Percentiles rank a stretch among this genome's conserved stretches.
Conservation (phyloP, 1,139 yeast species). For the Suhomyces guaymorum region DNA sequence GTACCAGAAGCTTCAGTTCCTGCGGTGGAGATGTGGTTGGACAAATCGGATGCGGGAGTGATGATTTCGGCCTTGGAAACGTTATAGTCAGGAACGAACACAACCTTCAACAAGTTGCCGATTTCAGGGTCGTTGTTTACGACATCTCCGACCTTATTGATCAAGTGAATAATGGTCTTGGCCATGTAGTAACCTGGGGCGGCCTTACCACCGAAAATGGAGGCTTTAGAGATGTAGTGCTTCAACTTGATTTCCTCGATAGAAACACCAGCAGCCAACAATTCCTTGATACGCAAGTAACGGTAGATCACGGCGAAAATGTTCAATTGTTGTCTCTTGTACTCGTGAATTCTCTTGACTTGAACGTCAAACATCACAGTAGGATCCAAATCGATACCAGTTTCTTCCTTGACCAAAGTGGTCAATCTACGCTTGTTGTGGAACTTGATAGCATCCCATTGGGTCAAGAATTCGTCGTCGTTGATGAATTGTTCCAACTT, state of each 20-base stretch:
- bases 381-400: conserved; percentile 71
- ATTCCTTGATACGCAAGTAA: conserved; percentile 71
- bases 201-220: conserved; percentile 89
- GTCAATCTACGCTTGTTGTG: conserved; percentile 72
- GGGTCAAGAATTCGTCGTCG: conserved; percentile 63
- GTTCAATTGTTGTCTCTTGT: conserved; percentile 92
- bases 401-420: conserved; percentile 63
- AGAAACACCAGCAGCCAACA: conserved; percentile 49
- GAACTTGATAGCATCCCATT: conserved; percentile 73
- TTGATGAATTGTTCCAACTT: conserved; percentile 65
- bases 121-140: conserved; percentile 76
- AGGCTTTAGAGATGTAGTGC: conserved; percentile 72
- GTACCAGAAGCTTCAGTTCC: conserved; percentile 98
- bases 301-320: conserved; percentile 86
- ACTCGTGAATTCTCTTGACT: conserved; percentile 93
- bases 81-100: conserved; percentile 87
- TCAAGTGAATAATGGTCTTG: conserved; percentile 80
- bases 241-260: conserved; percentile 59
- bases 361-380: conserved; percentile 84
- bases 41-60: conserved; percentile 85
- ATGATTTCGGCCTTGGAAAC: conserved; percentile 93
- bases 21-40: conserved; percentile 96
- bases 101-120: conserved; percentile 77
- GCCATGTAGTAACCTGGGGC: conserved; percentile 98
- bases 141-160: conserved; percentile 78